A percentile compares a stretch with the other conserved stretches of the same genome.
These are phyloP conservation scores for Xylariaceae sp. DNA, from an alignment of 2,329 filamentous ascomycete genomes.

Conservation along the genomic window DNA sequence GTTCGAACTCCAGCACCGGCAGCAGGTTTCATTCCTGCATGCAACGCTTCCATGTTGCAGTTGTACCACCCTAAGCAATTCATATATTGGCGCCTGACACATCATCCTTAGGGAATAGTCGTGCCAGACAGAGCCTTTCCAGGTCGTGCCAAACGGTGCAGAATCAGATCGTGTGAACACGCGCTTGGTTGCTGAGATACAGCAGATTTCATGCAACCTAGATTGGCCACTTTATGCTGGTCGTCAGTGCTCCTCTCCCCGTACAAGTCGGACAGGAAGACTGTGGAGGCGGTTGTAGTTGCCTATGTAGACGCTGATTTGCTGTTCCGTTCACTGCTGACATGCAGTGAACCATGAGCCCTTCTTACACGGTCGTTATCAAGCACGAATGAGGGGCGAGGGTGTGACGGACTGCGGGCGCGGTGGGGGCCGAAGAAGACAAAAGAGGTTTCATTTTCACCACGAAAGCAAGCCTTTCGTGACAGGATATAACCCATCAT, in stretches of 20 bases:
- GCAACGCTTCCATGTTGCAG: constrained; percentile 9
- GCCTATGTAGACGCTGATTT: constrained; percentile 14
- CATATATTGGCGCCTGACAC: constrained; percentile 19
- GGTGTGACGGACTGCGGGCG: constrained; percentile 10
- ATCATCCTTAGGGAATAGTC: constrained; percentile 3
- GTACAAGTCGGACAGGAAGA: constrained; percentile 13
- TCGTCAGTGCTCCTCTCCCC: constrained; percentile 9
- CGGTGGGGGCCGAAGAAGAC: neutral
- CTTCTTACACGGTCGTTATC: constrained; percentile 11
- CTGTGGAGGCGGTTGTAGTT: constrained; percentile 12
- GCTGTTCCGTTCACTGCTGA: constrained; percentile 13
- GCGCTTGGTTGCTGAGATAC: constrained; percentile 1
- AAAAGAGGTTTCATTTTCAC: constrained; percentile 11
- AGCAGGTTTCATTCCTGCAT: constrained; percentile 16
- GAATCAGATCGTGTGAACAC: constrained; percentile 7
- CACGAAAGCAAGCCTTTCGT: constrained; percentile 5
- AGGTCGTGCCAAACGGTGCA: constrained; percentile 6
- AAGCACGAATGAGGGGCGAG: neutral
- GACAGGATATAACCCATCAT: constrained; percentile 1
- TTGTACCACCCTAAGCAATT: constrained; percentile 15
- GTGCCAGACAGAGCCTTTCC: constrained; percentile 6
- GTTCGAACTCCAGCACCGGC: constrained; percentile 4
- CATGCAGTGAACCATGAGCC: constrained; percentile 18
- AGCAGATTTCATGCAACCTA: constrained; percentile 12
- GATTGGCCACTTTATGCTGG: constrained; percentile 6